A percentile compares a stretch with the other conserved stretches of the same genome.
These are phyloP conservation scores for Camellia oleifera DNA, from an alignment of 179 eudicot genomes.

Conservation along the genomic window DNA sequence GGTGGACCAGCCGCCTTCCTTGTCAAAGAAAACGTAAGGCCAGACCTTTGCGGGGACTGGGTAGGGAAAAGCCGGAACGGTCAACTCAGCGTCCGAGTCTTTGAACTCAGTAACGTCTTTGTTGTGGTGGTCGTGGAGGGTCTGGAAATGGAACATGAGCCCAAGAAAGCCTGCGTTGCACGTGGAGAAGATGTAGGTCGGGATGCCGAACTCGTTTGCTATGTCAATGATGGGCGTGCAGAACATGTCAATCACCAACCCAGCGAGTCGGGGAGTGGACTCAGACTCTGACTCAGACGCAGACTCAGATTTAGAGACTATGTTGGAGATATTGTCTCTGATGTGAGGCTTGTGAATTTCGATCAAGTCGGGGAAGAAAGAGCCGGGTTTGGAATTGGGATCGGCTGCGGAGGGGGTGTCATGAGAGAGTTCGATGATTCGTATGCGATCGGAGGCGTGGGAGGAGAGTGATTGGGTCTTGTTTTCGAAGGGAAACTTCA, in stretches of 20 bases:
- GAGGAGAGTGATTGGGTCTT: not conserved
- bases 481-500: slow-evolving; percentile 15
- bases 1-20: slow-evolving; percentile 3
- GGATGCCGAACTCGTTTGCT: not conserved
- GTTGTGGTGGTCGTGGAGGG: slow-evolving; percentile 21
- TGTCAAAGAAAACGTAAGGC: not conserved
- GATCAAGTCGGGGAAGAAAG: not conserved
- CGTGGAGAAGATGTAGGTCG: slow-evolving; percentile 30
- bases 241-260: too few species aligned
- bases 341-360: not conserved
- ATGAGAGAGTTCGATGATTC: slow-evolving; percentile 7
- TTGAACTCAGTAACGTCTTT: slow-evolving; percentile 6
- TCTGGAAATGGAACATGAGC: slow-evolving; percentile 10
- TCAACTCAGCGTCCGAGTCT: too few species aligned
- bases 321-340: slow-evolving; percentile 2
- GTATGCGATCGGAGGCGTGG: not conserved
- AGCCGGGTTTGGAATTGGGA: not conserved
- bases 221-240: too few species aligned
- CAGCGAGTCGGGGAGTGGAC: not conserved
- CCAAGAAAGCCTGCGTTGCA: slow-evolving; percentile 23
- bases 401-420: not conserved
- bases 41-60: not conserved
- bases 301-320: not conserved
- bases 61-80: too few species aligned
- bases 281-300: slow-evolving; percentile 24